A percentile compares a stretch with the other conserved stretches of the same genome.
phyloP scores from a whole-genome alignment of 805 yeast species.

The Yarrowia keelungensis region DNA sequence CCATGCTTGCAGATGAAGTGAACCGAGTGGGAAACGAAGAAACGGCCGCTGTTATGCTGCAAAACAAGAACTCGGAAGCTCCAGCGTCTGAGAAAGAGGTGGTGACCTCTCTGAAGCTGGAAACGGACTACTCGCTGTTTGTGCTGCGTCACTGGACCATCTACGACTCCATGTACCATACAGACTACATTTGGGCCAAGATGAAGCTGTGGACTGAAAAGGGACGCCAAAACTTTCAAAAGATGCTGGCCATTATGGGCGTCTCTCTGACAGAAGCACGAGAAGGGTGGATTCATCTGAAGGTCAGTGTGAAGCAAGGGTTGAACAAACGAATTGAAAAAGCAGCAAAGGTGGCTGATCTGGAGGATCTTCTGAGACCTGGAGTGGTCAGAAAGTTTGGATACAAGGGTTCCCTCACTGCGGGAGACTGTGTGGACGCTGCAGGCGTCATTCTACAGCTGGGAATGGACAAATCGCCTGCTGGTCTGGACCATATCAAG shows the following conservation, averaged over 20 bases:
- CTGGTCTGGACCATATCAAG: constrained; percentile 30
- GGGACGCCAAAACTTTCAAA: constrained; percentile 84
- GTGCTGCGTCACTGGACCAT: constrained; percentile 91
- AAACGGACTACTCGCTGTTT: constrained; percentile 85
- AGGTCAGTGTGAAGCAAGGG: constrained; percentile 75
- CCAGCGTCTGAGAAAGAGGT: constrained; percentile 43
- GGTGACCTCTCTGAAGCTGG: constrained; percentile 61
- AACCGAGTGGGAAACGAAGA: constrained; percentile 57
- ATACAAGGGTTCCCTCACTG: constrained; percentile 82
- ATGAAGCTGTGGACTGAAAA: constrained; percentile 88
- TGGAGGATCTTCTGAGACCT: constrained; percentile 80
- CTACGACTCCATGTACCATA: constrained; percentile 87
- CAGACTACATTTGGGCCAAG: constrained; percentile 90
- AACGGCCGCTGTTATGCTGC: constrained; percentile 44
- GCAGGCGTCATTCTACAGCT: constrained; percentile 80
- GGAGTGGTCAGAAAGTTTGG: constrained; percentile 91
- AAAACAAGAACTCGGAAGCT: constrained; percentile 36
- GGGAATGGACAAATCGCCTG: constrained; percentile 41
- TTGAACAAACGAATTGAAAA: constrained; percentile 71
- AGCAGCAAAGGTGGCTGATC: constrained; percentile 75
- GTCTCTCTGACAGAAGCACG: constrained; percentile 86
- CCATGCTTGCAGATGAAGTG: constrained; percentile 83
- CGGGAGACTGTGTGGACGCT: constrained; percentile 92
- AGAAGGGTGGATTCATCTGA: constrained; percentile 92
- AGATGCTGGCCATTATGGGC: constrained; percentile 96